phyloP scores from a whole-genome alignment of 208 protist species.

The Naegleria gruberi region DNA sequence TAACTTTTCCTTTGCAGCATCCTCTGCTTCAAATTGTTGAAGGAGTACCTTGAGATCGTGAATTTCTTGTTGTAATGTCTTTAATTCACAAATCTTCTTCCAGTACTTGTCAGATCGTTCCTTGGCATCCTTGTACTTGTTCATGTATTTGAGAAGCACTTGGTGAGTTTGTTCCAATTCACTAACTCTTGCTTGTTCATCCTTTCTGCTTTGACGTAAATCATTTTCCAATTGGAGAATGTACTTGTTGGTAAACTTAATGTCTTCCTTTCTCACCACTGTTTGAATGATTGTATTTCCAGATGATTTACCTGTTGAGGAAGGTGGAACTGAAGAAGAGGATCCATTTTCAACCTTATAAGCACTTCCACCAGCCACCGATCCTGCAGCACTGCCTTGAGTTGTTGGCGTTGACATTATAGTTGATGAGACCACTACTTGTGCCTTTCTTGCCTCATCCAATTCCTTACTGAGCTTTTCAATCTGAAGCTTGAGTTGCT shows the following conservation, averaged over 20 bases:
- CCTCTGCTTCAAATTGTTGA: not conserved
- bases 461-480: not conserved
- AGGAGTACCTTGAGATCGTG: not conserved
- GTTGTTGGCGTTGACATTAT: too few species aligned
- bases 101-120: not conserved
- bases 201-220: not conserved
- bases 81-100: not conserved
- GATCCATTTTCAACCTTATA: too few species aligned
- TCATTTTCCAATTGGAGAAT: conserved; percentile 7
- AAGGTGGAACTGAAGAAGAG: too few species aligned
- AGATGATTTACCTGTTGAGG: not conserved
- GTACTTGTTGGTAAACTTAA: not conserved
- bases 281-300: too few species aligned
- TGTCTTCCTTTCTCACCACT: not conserved
- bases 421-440: not conserved
- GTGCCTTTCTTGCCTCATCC: not conserved
- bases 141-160: not conserved
- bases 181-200: not conserved
- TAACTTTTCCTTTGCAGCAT: not conserved
- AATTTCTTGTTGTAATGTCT: not conserved
- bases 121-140: not conserved
- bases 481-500: not conserved
- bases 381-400: too few species aligned
- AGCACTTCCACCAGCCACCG: too few species aligned
- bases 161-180: conserved; percentile 13